Percentiles rank a stretch among this genome's conserved stretches.
Conservation (phyloP, 1,284 basidiomycete species). For the Phenoliferia sp. region DNA sequence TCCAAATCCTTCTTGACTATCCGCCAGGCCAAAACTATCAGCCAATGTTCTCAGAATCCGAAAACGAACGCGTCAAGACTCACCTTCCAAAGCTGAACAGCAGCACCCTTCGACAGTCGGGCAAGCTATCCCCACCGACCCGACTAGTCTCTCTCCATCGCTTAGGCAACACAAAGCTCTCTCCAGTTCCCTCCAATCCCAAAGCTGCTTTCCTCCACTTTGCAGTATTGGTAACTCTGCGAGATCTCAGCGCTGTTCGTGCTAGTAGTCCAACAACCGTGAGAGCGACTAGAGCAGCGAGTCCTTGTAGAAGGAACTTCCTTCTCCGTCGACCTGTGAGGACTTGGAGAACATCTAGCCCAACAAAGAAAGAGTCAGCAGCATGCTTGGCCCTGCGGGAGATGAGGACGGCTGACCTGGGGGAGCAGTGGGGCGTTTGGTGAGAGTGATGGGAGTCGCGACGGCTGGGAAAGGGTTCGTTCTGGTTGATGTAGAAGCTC, state of each 20-base stretch:
- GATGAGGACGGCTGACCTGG: background rate
- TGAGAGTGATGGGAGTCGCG: background rate
- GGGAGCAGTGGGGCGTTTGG: background rate
- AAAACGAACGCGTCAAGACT: background rate
- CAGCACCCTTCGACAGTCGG: constrained; percentile 27
- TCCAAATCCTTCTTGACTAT: constrained; percentile 20
- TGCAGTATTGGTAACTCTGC: background rate
- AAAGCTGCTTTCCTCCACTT: background rate
- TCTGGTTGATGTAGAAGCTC: background rate
- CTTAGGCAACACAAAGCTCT: constrained; percentile 25
- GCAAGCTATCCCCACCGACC: constrained; percentile 16
- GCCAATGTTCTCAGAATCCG: background rate
- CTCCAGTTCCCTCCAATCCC: background rate
- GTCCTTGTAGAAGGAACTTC: background rate
- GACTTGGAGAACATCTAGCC: background rate
- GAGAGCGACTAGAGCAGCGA: background rate
- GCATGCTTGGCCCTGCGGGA: background rate
- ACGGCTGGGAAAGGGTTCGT: background rate
- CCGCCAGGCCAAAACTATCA: background rate
- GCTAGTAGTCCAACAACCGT: background rate
- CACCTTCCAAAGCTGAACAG: constrained; percentile 23
- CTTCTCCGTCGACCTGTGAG: background rate
- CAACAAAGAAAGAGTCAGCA: background rate
- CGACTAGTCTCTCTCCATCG: constrained; percentile 11
- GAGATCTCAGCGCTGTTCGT: background rate